phyloP scores from a whole-genome alignment of 495 filamentous ascomycete genomes.

The Aspergillus avenaceus region DNA sequence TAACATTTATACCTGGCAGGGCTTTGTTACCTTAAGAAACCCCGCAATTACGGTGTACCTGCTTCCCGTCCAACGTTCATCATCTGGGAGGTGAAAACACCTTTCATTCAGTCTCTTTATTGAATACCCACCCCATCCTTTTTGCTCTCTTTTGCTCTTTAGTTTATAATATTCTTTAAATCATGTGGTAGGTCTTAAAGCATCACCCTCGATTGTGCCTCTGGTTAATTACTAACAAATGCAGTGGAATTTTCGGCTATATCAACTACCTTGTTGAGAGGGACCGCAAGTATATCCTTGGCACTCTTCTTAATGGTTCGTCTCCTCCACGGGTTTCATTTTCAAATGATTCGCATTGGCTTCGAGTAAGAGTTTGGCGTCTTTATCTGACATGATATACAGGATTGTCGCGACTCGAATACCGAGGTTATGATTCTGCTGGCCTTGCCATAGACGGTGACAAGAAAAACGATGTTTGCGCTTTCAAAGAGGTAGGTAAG shows the following conservation, averaged over 20 bases:
- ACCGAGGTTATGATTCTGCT: conserved; percentile 96
- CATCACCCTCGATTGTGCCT: background rate
- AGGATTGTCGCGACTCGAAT: conserved; percentile 86
- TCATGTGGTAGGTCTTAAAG: conserved; percentile 31
- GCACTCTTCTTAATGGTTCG: conserved; percentile 93
- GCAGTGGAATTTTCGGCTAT: conserved; percentile 98
- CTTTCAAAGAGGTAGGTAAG: conserved; percentile 99
- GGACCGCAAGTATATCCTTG: conserved; percentile 89
- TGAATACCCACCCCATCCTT: background rate
- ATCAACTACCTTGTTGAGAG: conserved; percentile 89
- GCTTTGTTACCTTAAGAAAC: background rate
- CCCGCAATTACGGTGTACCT: background rate
- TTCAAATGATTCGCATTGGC: too few relatives aligned
- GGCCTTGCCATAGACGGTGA: conserved; percentile 94
- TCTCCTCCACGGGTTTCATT: background rate
- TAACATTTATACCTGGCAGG: background rate
- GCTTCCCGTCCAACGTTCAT: background rate
- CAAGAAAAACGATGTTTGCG: conserved; percentile 96
- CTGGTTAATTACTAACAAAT: background rate
- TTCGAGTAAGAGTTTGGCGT: too few relatives aligned
- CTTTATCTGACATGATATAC: conserved; percentile 1
- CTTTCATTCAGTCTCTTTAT: too few relatives aligned
- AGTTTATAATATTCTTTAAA: background rate
- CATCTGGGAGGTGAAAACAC: background rate
- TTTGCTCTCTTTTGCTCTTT: background rate